These are phyloP conservation scores for Puccinia polysora DNA, from an alignment of 1,284 basidiomycete species.

Conservation along the genomic window DNA sequence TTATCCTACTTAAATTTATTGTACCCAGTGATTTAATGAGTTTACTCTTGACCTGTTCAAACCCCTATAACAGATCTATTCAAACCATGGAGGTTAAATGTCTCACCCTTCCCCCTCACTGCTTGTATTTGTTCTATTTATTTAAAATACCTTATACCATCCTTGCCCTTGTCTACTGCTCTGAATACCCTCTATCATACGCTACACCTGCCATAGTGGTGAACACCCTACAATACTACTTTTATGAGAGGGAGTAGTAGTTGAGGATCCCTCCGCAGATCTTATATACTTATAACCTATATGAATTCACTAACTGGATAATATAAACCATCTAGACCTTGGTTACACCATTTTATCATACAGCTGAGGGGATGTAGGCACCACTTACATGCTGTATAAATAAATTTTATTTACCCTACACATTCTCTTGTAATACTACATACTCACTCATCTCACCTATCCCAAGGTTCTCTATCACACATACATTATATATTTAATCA, in stretches of 20 bases:
- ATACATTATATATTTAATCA: constrained; percentile 2
- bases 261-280: constrained; percentile 3
- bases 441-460: constrained; percentile 5
- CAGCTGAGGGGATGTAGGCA: not conserved
- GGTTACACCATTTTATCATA: constrained; percentile 5
- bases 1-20: constrained; percentile 10
- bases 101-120: constrained; percentile 2
- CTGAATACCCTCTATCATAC: constrained; percentile 9
- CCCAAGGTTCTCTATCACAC: not conserved
- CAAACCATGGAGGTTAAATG: not conserved
- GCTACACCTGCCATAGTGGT: constrained; percentile 1
- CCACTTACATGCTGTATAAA: constrained; percentile 3
- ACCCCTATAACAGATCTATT: not conserved
- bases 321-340: constrained; percentile 10
- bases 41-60: not conserved
- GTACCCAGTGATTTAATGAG: constrained; percentile 4
- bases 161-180: not conserved
- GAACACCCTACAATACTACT: not conserved
- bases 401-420: constrained; percentile 2
- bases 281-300: not conserved
- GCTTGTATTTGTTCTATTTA: not conserved
- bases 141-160: constrained; percentile 1
- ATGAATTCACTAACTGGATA: not conserved
- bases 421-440: not conserved
- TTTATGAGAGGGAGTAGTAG: constrained; percentile 3